These are phyloP conservation scores for Gossypium longicalyx DNA, from an alignment of 345 rosid species.

Conservation along the genomic window DNA sequence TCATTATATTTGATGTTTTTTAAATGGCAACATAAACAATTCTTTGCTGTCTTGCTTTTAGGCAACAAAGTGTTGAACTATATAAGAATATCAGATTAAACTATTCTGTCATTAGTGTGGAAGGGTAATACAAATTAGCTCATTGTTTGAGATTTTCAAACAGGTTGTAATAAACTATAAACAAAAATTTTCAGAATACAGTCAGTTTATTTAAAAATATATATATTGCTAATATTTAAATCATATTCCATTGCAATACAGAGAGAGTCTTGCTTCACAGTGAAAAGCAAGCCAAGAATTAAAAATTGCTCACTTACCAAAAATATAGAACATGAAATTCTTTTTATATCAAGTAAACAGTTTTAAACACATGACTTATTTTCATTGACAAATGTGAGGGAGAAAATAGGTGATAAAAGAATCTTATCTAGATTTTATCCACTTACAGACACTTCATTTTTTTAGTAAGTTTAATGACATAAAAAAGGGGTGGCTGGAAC, in stretches of 20 bases:
- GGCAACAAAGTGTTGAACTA: not conserved
- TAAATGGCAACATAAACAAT: not conserved
- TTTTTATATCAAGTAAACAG: not conserved
- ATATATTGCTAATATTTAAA: not conserved
- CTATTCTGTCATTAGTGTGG: not conserved
- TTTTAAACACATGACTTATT: not conserved
- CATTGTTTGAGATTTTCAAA: slow-evolving; percentile 6
- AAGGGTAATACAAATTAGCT: not conserved
- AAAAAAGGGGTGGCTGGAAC: too few species aligned
- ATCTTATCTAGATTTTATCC: not conserved
- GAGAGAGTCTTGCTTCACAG: not conserved
- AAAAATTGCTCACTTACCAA: not conserved
- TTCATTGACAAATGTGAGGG: not conserved
- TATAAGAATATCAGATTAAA: not conserved
- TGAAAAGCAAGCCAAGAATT: not conserved
- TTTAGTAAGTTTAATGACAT: not conserved
- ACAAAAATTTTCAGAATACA: not conserved
- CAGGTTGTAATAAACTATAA: not conserved
- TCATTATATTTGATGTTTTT: not conserved
- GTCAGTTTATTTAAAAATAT: not conserved
- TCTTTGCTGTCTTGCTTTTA: slow-evolving; percentile 6
- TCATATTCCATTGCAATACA: not conserved
- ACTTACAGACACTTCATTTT: not conserved
- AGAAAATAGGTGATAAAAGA: not conserved
- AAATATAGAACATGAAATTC: not conserved